Conservation (phyloP, 805 yeast genomes). For the Saccharomyces cerevisiae region DNA sequence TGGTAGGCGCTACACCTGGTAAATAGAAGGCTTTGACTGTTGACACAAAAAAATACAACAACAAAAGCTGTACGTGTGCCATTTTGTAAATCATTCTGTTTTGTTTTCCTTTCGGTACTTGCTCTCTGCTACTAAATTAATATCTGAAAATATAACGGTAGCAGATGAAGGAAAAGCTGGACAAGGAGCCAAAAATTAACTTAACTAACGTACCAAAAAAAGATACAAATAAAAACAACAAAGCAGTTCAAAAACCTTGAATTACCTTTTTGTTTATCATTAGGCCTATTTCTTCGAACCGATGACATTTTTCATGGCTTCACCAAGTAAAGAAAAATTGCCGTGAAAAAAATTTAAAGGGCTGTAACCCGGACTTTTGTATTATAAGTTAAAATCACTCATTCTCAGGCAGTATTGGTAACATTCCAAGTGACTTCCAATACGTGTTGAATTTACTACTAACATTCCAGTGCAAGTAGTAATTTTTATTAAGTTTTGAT, state of each 20-base stretch:
- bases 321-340: neutral
- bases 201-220: neutral
- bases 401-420: neutral
- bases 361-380: neutral
- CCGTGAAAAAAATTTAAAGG: neutral
- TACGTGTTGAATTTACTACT: no score
- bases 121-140: neutral
- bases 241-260: neutral
- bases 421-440: neutral
- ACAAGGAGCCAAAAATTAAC: neutral
- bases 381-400: neutral
- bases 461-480: no score
- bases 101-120: neutral
- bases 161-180: neutral
- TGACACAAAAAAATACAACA: conserved; percentile 5
- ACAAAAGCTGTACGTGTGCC: neutral
- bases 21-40: conserved; percentile 58
- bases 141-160: neutral
- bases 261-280: neutral
- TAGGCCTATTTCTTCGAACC: neutral
- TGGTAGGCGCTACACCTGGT: conserved; percentile 94
- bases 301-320: neutral
- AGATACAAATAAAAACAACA: neutral
- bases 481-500: no score
- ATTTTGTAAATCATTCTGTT: neutral